Base-by-base conservation (phyloP, 768 basidiomycete species). In the Russula emetica region DNA sequence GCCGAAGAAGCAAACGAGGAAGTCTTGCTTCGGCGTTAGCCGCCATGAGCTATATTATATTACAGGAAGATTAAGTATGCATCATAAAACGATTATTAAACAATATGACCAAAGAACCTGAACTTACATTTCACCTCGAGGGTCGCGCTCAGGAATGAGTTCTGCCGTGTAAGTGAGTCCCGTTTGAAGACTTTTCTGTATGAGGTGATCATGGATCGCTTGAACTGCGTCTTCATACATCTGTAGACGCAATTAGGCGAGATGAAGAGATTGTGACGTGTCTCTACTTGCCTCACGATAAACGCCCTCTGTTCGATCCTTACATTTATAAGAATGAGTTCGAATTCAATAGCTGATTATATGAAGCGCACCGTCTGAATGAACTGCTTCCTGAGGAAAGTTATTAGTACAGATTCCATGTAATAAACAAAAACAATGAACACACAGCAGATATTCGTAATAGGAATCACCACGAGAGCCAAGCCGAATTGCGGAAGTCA, bases 381-480 rank as follows among this genome's bases (percentile, higher is more conserved):
- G 71, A 85, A 92, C 72, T 92, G 90, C 72, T 92, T 92, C 57
- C 85, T 73, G 54, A 59, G 44, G 38, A 59, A 22, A n/a, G 34
- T 9, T 32, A 38, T 70, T 54, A 70, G 58, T 9, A 66, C 49
- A 42, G n/a, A 8, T 62, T 56, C 40, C 30, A 40, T 61, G 40
- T 28, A 16, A 20, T 36, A n/a, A 34, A 63, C 55, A 56, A 67
- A 60, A 55, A 60, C 36, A 52, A 18, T 67, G 18, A 47, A 74
- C 83, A 76, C 66, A 90, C 88, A 94, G 71, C 18, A 94, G 75
- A 71, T 95, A 94, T 73, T 96, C 95, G 71, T 97, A 98, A 76
- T 87, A 98, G 2, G 92, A 94, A 73, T 98, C 95, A 34, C 88
- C 95, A 49, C 94, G 82, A 38, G 94, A 94, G 30, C 95, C 95